phyloP scores from a whole-genome alignment of 2,329 filamentous ascomycete species.

The Ascosphaera aggregata region DNA sequence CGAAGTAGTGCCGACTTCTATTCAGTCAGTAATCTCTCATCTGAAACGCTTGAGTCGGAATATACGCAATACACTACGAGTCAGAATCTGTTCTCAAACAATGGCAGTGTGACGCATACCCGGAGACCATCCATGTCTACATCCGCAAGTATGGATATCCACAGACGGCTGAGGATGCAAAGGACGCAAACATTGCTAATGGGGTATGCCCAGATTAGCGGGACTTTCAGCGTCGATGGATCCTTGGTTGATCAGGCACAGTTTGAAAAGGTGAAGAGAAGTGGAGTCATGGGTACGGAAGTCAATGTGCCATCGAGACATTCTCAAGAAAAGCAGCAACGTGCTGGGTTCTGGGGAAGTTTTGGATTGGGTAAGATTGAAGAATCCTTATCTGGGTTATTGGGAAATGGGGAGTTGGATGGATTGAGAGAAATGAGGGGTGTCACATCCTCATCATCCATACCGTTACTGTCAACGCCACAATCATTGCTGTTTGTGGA shows the following conservation, averaged over 20 bases:
- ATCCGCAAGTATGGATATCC: background rate
- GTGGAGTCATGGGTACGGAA: constrained; percentile 64
- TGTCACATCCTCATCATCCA: constrained; percentile 59
- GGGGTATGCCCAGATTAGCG: constrained; percentile 88
- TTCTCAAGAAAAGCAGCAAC: constrained; percentile 32
- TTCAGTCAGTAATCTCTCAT: constrained; percentile 81
- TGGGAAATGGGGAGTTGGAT: constrained; percentile 72
- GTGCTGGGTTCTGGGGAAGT: constrained; percentile 55
- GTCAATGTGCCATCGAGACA: constrained; percentile 50
- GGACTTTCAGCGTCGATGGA: constrained; percentile 76
- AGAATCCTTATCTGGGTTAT: constrained; percentile 64
- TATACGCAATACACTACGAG: constrained; percentile 32
- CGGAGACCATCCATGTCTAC: background rate
- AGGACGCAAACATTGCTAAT: constrained; percentile 62
- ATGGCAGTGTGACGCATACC: constrained; percentile 9
- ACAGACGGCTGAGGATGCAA: background rate
- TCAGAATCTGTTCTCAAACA: constrained; percentile 22
- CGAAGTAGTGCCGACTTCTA: constrained; percentile 90
- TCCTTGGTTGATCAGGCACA: constrained; percentile 72
- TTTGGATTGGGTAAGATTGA: constrained; percentile 78
- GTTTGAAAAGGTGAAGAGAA: constrained; percentile 91
- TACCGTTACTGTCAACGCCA: constrained; percentile 81
- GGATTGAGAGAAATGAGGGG: constrained; percentile 91
- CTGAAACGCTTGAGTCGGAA: constrained; percentile 79
- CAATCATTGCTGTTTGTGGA: constrained; percentile 95